Conservation (phyloP, 208 protist genomes). For the Acanthamoeba lenticulata region DNA sequence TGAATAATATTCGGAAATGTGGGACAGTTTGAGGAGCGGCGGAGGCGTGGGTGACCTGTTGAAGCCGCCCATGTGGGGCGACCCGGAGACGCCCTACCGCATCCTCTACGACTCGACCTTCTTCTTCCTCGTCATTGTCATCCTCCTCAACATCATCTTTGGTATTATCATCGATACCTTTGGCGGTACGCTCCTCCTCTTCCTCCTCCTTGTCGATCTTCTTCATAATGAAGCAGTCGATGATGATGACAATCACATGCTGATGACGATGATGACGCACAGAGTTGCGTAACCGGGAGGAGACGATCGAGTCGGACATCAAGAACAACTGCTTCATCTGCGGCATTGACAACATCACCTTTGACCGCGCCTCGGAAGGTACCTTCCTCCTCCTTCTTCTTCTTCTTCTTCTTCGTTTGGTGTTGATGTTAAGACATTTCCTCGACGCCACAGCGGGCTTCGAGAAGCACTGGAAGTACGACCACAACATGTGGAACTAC, state of each 20-base stretch:
- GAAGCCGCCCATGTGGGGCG: conserved; percentile 1
- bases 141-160: conserved; percentile 95
- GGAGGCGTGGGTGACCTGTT: conserved; percentile 83
- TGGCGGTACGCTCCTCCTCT: conserved; percentile 56
- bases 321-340: conserved; percentile 94
- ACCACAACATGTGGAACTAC: conserved; percentile 97
- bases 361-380: conserved; percentile 84
- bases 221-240: neutral
- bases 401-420: neutral
- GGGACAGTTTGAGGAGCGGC: conserved; percentile 72
- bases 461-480: conserved; percentile 88
- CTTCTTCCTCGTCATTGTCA: conserved; percentile 93
- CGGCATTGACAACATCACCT: conserved; percentile 88
- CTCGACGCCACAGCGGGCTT: conserved; percentile 81
- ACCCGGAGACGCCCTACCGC: conserved; percentile 63
- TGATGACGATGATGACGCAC: neutral
- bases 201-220: neutral
- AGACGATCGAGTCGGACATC: conserved; percentile 83
- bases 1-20: neutral
- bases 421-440: neutral
- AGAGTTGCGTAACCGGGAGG: conserved; percentile 29
- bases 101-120: conserved; percentile 91
- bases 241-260: neutral
- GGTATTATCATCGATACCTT: conserved; percentile 96
- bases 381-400: neutral